Base-by-base conservation (phyloP, 345 rosid genomes). In the Kernera saxatilis region DNA sequence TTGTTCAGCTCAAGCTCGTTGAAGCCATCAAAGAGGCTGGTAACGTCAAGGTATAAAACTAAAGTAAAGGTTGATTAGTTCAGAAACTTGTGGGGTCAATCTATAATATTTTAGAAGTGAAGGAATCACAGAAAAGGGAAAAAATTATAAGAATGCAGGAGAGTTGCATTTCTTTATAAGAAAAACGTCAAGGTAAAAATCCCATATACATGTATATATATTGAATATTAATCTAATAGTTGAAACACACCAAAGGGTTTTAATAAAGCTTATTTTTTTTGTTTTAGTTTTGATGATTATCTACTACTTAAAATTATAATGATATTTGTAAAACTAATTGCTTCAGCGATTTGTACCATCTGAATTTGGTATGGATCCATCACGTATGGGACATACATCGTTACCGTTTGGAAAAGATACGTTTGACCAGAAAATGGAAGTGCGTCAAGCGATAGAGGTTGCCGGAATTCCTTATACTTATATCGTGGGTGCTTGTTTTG, bases 281-380 rank as follows among this genome's bases (percentile, higher is more conserved):
- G 2, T n/a, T n/a, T n/a, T n/a, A 25, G 0, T 36, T 69, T 11
- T 15, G 15, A 49, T 46, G 19, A 40, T 23, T 3, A 17, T 54
- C 8, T 51, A 21, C 11, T 15, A 3, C 0, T 22, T 22, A 8
- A 53, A 30, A 52, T 15, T 3, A 25, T 10, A 15, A 36, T 27
- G 13, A 6, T 26, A 26, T 12, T 18, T 1, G 13, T 26, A 17
- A 50, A 61, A 17, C 1, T 14, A 46, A 50, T 6, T 8, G 5
- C 26, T 62, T 41, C 36, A 92, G 97, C 79, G 96, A 17, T 91
- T 93, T 70, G 66, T 93, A 77, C 97, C 96, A 0, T 91, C 97
- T 2, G 98, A 93, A 61, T 93, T 89, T 63, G 98, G 98, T 3
- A 91, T 84, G 80, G 96, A 93, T 70, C 94, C 97, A 25, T 51